Evolutionary conservation across 2,329 filamentous ascomycete genomes (phyloP).

Genomic region (Canariomyces notabilis): DNA sequence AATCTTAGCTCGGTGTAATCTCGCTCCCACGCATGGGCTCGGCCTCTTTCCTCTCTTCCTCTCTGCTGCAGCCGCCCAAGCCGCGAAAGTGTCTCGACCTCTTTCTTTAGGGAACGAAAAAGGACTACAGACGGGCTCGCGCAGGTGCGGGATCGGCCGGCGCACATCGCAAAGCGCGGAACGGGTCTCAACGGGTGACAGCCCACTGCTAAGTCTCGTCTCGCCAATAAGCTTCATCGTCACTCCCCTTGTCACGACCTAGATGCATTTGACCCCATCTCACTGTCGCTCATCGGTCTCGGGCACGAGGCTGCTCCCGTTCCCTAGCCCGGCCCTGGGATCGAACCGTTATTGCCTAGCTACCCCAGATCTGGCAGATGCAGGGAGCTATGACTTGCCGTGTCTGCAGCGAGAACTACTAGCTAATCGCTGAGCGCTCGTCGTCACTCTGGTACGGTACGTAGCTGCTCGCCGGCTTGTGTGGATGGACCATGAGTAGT

Average conservation of each 20-base stretch:
- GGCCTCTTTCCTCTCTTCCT: not conserved
- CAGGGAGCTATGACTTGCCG: slow-evolving; percentile 8
- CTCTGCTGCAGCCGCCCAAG: too few relatives aligned
- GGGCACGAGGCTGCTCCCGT: slow-evolving; percentile 18
- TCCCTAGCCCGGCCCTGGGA: not conserved
- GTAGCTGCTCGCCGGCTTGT: too few relatives aligned
- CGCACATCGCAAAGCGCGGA: slow-evolving; percentile 17
- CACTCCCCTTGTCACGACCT: slow-evolving; percentile 16
- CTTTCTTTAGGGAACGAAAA: not conserved
- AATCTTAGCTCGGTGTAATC: slow-evolving; percentile 9
- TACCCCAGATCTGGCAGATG: slow-evolving; percentile 16
- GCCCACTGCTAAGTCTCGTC: not conserved
- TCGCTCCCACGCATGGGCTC: slow-evolving; percentile 4
- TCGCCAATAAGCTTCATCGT: slow-evolving; percentile 17
- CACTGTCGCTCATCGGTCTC: not conserved
- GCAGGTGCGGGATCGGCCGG: slow-evolving; percentile 20
- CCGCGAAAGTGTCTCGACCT: not conserved
- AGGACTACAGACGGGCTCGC: slow-evolving; percentile 4
- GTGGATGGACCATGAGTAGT: too few relatives aligned
- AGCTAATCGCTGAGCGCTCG: too few relatives aligned
- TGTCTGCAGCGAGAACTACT: not conserved
- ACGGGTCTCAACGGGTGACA: not conserved
- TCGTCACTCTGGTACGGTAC: too few relatives aligned
- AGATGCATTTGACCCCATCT: not conserved
- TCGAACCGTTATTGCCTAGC: not conserved